Evolutionary conservation across 805 yeast genomes (phyloP).

Genomic region (Yamadazyma endophytica): DNA sequence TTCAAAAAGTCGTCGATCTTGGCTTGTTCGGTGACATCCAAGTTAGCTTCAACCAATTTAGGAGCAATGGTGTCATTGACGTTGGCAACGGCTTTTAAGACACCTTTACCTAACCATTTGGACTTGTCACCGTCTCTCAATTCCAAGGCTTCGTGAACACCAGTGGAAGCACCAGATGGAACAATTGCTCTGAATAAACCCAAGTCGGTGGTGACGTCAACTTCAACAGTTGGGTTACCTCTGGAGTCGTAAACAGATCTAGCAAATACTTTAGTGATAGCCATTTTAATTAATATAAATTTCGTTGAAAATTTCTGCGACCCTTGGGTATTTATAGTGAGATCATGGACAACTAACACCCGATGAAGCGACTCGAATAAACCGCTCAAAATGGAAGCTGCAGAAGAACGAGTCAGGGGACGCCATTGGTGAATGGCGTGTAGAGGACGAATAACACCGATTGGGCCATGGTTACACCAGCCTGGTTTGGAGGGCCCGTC

Average conservation of each 20-base stretch:
- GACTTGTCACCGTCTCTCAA: conserved; percentile 97
- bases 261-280: conserved; percentile 82
- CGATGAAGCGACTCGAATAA: conserved; percentile 2
- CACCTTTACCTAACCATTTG: conserved; percentile 99
- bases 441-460: too few species aligned
- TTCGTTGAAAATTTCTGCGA: conserved; percentile 2
- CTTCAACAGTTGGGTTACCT: conserved; percentile 99
- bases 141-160: conserved; percentile 97
- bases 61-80: conserved; percentile 95
- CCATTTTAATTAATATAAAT: conserved; percentile 45
- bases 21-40: conserved; percentile 84
- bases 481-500: too few species aligned
- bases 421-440: too few species aligned
- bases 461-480: too few species aligned
- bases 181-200: conserved; percentile 97
- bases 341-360: conserved; percentile 9
- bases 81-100: conserved; percentile 91
- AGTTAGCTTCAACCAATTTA: conserved; percentile 73
- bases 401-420: too few species aligned
- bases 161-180: conserved; percentile 99
- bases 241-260: conserved; percentile 99
- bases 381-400: too few species aligned
- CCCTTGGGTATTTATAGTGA: conserved; percentile 3
- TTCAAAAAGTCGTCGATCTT: conserved; percentile 82
- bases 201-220: conserved; percentile 86